Evolutionary conservation across 176 grass and related monocot genomes (phyloP).

Genomic region (Tuctoria greenei): DNA sequence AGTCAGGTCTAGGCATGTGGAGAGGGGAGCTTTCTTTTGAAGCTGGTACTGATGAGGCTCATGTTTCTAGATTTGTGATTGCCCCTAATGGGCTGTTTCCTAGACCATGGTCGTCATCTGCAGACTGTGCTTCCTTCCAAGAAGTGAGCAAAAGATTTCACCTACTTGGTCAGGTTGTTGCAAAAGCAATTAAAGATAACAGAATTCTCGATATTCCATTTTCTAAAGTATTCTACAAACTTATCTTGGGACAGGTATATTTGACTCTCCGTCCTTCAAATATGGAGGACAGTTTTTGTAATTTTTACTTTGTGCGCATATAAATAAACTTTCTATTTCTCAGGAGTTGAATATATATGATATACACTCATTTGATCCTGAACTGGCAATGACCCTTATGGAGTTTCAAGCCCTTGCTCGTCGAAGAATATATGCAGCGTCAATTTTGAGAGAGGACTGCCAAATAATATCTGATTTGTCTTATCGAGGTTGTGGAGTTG

Average conservation of each 20-base stretch:
- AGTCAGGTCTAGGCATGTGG: conserved; percentile 71
- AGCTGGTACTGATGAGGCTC: conserved; percentile 21
- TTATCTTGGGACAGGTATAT: conserved; percentile 67
- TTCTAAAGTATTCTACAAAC: conserved; percentile 76
- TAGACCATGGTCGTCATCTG: conserved; percentile 51
- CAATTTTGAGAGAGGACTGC: conserved; percentile 37
- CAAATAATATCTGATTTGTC: conserved; percentile 53
- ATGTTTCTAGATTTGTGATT: conserved; percentile 40
- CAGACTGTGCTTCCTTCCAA: conserved; percentile 44
- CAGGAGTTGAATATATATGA: conserved; percentile 78
- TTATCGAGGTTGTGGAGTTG: conserved; percentile 63
- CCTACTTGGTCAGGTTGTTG: conserved; percentile 69
- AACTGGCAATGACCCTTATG: conserved; percentile 51
- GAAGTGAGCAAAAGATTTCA: conserved; percentile 53
- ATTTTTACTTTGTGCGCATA: conserved; percentile 6
- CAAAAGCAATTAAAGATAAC: conserved; percentile 77
- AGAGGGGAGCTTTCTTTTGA: conserved; percentile 51
- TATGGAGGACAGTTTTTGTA: conserved; percentile 21
- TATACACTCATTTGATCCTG: conserved; percentile 71
- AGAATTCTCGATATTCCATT: conserved; percentile 78
- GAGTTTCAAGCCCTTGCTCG: conserved; percentile 81
- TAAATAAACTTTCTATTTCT: conserved; percentile 34
- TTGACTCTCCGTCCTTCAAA: conserved; percentile 20
- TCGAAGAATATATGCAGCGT: conserved; percentile 60
- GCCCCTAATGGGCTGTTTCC: conserved; percentile 69